Conservation (phyloP, 2,329 filamentous ascomycete genomes). For the Corinectria fuckeliana region DNA sequence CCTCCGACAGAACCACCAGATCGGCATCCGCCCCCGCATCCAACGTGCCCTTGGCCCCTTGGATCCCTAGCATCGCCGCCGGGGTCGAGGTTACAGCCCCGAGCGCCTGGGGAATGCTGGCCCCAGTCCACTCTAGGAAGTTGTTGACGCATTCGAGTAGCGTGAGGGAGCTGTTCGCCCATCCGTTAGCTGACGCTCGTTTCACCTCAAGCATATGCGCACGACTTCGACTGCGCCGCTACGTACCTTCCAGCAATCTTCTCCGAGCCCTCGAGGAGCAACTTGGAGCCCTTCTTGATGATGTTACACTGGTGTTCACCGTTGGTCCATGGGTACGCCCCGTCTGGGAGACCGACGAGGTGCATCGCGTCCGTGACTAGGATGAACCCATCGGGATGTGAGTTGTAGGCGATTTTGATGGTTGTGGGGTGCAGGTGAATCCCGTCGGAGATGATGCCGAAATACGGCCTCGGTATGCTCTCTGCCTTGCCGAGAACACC, state of each 20-base stretch:
- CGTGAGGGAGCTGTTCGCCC: constrained; percentile 63
- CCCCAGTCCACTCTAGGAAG: constrained; percentile 77
- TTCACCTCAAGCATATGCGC: background rate
- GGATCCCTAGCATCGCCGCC: constrained; percentile 75
- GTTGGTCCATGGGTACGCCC: constrained; percentile 86
- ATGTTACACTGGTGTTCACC: constrained; percentile 63
- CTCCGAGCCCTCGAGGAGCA: constrained; percentile 79
- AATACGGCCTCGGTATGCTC: constrained; percentile 70
- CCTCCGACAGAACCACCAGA: constrained; percentile 70
- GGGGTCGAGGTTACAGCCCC: constrained; percentile 78
- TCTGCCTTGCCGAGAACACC: constrained; percentile 78
- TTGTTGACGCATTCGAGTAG: constrained; percentile 85
- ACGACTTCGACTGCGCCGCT: background rate
- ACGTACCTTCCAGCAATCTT: constrained; percentile 78
- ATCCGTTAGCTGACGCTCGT: constrained; percentile 5
- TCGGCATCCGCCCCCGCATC: constrained; percentile 70
- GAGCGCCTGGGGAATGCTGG: constrained; percentile 71
- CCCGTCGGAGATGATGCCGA: constrained; percentile 89
- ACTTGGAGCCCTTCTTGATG: constrained; percentile 72
- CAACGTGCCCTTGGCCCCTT: constrained; percentile 70
- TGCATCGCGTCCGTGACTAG: constrained; percentile 94
- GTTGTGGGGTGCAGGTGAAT: constrained; percentile 89
- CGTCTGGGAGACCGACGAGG: constrained; percentile 82
- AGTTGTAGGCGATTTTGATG: constrained; percentile 87
- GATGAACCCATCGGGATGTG: constrained; percentile 83